Conservation (phyloP, 495 filamentous ascomycete genomes). For the Platismatia glauca region DNA sequence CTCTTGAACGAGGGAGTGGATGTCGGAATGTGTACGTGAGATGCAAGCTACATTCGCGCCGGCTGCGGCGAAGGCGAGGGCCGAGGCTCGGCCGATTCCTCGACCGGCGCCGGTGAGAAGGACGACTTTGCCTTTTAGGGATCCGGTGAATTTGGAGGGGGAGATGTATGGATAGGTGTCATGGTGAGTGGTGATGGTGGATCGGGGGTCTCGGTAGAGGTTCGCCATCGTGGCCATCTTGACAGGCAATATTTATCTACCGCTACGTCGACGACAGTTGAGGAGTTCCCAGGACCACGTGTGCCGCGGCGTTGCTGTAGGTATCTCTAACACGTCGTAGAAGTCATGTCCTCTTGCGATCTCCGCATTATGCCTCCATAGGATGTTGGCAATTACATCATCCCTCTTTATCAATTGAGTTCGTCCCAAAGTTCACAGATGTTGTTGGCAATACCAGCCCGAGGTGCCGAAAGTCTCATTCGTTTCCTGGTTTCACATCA, state of each 20-base stretch:
- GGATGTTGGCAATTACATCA: not conserved
- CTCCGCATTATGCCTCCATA: not conserved
- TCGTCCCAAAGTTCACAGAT: too few relatives aligned
- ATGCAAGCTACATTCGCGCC: conserved; percentile 57
- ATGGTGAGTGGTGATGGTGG: conserved; percentile 4
- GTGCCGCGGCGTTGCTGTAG: not conserved
- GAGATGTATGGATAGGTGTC: conserved; percentile 24
- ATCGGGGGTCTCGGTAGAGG: conserved; percentile 7
- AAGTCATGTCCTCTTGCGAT: not conserved
- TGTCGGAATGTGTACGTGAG: conserved; percentile 16
- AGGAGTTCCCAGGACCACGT: not conserved
- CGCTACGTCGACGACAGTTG: not conserved
- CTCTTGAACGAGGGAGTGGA: conserved; percentile 10
- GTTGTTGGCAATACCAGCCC: too few relatives aligned
- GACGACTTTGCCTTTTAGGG: conserved; percentile 56
- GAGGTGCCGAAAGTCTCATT: too few relatives aligned
- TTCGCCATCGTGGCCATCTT: conserved; percentile 11
- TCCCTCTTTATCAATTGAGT: too few relatives aligned
- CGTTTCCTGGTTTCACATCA: too few relatives aligned
- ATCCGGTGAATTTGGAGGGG: conserved; percentile 29
- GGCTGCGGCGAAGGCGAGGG: conserved; percentile 55
- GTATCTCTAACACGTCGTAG: not conserved
- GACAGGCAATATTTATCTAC: not conserved
- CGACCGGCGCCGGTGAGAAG: conserved; percentile 63
- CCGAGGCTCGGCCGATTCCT: conserved; percentile 63